These are phyloP conservation scores for Rhododendron ferrugineum DNA, from an alignment of 148 eudicot species.

Conservation along the genomic window DNA sequence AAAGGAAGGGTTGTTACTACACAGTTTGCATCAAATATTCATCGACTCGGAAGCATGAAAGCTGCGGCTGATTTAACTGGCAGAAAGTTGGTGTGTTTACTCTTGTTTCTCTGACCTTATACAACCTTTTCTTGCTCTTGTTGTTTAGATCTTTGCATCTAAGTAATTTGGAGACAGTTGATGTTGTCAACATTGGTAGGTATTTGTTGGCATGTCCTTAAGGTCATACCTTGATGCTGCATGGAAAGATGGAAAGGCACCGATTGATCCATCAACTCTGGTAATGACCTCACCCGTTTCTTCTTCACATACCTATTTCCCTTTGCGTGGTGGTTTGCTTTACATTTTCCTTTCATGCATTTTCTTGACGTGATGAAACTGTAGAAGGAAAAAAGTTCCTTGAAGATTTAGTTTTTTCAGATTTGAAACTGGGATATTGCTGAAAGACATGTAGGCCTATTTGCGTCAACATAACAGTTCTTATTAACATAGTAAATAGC, in stretches of 20 bases:
- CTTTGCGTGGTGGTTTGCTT: slow-evolving; percentile 1
- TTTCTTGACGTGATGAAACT: neutral
- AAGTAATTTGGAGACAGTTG: slow-evolving; percentile 4
- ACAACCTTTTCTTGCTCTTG: neutral
- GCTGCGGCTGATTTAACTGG: slow-evolving; percentile 98
- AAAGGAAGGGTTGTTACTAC: slow-evolving; percentile 92
- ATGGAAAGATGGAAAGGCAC: slow-evolving; percentile 92
- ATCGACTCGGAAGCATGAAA: slow-evolving; percentile 93
- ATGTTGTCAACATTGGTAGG: slow-evolving; percentile 38
- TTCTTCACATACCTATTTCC: neutral
- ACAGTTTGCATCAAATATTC: slow-evolving; percentile 95
- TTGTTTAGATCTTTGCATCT: neutral
- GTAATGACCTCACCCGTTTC: slow-evolving; percentile 29
- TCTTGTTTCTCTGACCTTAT: slow-evolving; percentile 3
- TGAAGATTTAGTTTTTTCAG: neutral
- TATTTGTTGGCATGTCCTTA: slow-evolving; percentile 91
- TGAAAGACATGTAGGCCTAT: neutral
- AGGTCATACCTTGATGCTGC: slow-evolving; percentile 98
- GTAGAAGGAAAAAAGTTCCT: neutral
- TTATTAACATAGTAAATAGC: no score
- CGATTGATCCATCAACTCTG: slow-evolving; percentile 95
- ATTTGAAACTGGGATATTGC: no score
- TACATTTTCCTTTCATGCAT: neutral
- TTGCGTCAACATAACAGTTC: no score
- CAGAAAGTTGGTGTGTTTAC: slow-evolving; percentile 72